Evolutionary conservation across 495 filamentous ascomycete species (phyloP).

Genomic region (Glonium stellatum): DNA sequence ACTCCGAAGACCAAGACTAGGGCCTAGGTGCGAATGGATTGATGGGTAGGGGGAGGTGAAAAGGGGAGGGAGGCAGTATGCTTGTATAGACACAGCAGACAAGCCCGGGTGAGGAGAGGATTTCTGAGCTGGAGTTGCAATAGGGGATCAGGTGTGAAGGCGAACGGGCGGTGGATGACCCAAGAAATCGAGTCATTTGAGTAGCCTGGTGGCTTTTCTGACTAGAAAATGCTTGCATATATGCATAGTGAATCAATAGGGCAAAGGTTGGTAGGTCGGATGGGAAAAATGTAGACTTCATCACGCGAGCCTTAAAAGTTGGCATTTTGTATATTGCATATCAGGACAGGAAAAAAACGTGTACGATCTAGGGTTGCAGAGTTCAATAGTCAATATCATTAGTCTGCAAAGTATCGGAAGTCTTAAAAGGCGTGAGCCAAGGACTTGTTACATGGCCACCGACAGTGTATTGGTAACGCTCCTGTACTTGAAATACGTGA

Average conservation of each 20-base stretch:
- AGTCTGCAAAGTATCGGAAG: too few species aligned
- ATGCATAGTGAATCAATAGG: neutral
- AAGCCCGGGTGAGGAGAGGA: neutral
- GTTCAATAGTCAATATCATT: too few species aligned
- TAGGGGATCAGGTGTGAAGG: neutral
- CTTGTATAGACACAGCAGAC: too few species aligned
- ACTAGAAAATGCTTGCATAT: neutral
- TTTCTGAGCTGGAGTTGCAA: neutral
- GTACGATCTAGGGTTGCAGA: too few species aligned
- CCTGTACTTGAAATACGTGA: too few species aligned
- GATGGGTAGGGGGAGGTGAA: neutral
- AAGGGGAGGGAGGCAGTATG: neutral
- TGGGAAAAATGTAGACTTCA: neutral
- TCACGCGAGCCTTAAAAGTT: neutral
- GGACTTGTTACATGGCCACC: too few species aligned
- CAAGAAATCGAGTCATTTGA: neutral
- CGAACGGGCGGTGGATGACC: neutral
- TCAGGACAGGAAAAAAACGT: too few species aligned
- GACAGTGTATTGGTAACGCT: too few species aligned
- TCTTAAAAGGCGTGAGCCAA: too few species aligned
- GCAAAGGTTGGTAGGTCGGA: neutral
- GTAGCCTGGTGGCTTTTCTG: neutral
- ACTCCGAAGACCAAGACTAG: slow-evolving; percentile 49
- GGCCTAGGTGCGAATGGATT: neutral
- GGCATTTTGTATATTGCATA: too few species aligned